These are phyloP conservation scores for Ustanciosporium gigantosporum DNA, from an alignment of 1,284 basidiomycete genomes.

Conservation along the genomic window DNA sequence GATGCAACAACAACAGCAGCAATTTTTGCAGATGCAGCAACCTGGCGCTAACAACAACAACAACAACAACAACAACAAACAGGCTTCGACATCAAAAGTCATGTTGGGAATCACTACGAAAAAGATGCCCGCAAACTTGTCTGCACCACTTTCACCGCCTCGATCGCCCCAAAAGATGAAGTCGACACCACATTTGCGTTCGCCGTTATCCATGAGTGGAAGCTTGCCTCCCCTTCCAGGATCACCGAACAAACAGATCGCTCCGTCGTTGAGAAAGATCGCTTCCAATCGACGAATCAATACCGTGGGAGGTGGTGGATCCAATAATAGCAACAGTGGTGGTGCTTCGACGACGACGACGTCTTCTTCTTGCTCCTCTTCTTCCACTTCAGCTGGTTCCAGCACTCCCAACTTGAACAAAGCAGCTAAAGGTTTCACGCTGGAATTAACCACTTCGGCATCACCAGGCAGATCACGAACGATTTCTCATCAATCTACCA, in stretches of 20 bases:
- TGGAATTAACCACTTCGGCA: constrained; percentile 28
- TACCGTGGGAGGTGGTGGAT: constrained; percentile 2
- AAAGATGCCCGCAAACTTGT: constrained; percentile 14
- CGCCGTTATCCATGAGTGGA: constrained; percentile 2
- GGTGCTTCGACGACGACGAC: constrained; percentile 1
- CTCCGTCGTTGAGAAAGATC: constrained; percentile 35
- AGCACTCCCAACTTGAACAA: constrained; percentile 8
- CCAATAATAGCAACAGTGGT: background rate
- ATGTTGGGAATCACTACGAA: constrained; percentile 12
- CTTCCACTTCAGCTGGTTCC: constrained; percentile 2
- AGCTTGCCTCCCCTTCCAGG: constrained; percentile 4
- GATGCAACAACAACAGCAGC: constrained; percentile 25
- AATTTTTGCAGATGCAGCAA: constrained; percentile 22
- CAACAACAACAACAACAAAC: background rate
- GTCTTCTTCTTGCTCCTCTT: constrained; percentile 13
- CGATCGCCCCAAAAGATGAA: constrained; percentile 39
- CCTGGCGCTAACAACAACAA: background rate
- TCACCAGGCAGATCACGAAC: constrained; percentile 26
- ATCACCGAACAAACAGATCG: constrained; percentile 8
- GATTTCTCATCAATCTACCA: constrained; percentile 15
- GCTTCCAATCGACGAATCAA: constrained; percentile 37
- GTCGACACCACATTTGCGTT: constrained; percentile 37
- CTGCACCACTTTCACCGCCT: constrained; percentile 25
- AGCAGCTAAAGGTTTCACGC: constrained; percentile 7
- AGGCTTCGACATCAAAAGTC: background rate